phyloP scores from a whole-genome alignment of 495 filamentous ascomycete genomes.

The Aspergillus egyptiacus region DNA sequence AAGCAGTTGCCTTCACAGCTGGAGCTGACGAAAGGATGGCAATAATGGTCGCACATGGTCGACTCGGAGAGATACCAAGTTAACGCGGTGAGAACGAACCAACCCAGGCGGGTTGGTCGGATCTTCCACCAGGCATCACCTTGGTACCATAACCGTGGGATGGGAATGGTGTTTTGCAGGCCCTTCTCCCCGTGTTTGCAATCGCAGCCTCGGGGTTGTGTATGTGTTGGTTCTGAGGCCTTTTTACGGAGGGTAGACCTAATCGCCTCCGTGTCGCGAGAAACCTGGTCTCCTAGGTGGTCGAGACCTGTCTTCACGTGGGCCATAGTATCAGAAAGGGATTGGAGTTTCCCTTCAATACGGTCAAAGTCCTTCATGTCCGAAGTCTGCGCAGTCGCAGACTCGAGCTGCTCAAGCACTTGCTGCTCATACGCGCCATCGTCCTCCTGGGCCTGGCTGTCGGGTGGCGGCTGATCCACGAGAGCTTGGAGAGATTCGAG shows the following conservation, averaged over 20 bases:
- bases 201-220: slow-evolving; percentile 18
- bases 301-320: slow-evolving; percentile 62
- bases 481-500: slow-evolving; percentile 58
- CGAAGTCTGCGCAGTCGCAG: slow-evolving; percentile 22
- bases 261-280: slow-evolving; percentile 27
- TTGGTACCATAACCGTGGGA: slow-evolving; percentile 55
- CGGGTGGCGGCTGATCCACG: slow-evolving; percentile 34
- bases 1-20: slow-evolving; percentile 43
- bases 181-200: slow-evolving; percentile 24
- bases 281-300: slow-evolving; percentile 56
- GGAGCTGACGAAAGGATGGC: slow-evolving; percentile 47
- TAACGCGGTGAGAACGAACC: slow-evolving; percentile 40
- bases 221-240: slow-evolving; percentile 2
- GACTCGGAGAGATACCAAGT: slow-evolving; percentile 57
- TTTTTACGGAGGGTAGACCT: slow-evolving; percentile 13
- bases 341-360: slow-evolving; percentile 54
- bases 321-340: slow-evolving; percentile 55
- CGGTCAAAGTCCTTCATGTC: slow-evolving; percentile 50
- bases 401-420: slow-evolving; percentile 30
- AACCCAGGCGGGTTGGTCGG: slow-evolving; percentile 52
- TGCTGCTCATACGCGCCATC: slow-evolving; percentile 33
- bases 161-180: slow-evolving; percentile 36
- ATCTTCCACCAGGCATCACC: slow-evolving; percentile 35
- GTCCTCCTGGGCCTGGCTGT: slow-evolving; percentile 29
- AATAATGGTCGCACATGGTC: slow-evolving; percentile 55